Evolutionary conservation across 306 rosid genomes (phyloP), one percentile per base, ranked within the genome.

Genomic region (Elaeagnus macrophylla): DNA sequence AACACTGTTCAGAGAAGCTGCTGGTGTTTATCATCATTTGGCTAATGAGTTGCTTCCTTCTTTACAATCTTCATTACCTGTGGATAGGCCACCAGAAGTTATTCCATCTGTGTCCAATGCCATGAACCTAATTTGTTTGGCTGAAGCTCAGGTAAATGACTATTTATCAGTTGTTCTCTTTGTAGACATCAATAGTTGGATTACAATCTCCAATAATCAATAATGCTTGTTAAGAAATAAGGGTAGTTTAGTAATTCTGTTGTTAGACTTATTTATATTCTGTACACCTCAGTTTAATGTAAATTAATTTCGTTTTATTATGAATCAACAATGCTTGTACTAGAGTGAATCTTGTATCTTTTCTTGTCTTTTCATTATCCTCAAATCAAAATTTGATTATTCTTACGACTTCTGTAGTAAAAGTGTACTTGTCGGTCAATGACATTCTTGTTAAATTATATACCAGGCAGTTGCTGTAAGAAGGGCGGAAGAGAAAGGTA

Each of bases 101-200:
- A 59, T 74, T 44, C 9, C 82, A 49, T 67, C 73, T 37, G 73
- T 79, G 60, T 76, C 89, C 17, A 63, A 77, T 50, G 79, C 62
- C 56, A 74, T 87, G 94, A 81, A 76, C 69, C 78, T 83, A 20
- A 54, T 87, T 54, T 83, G 89, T 61, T 72, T 87, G 73, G 93
- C 94, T 39, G 95, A 83, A 56, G 84, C 94, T 18, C 95, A 87
- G 94, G 95, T 87, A 56, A 57, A 79, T 66, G 17, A 58, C 48
- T 15, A 19, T 19, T 20, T 51, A 37, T 60, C 54, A 9, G 37
- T 68, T n/a, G 36, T 18, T 40, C 56, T 38, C 11, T 19, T 55
- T 51, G 53, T 36, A 44, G 1, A 5, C 6, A 44, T 11, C 14
- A 1, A 44, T 44, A 11, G 32, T 20, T 20, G 32, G 32, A 20